Evolutionary conservation across 2,329 filamentous ascomycete species (phyloP).

Genomic region (Moelleriella libera): DNA sequence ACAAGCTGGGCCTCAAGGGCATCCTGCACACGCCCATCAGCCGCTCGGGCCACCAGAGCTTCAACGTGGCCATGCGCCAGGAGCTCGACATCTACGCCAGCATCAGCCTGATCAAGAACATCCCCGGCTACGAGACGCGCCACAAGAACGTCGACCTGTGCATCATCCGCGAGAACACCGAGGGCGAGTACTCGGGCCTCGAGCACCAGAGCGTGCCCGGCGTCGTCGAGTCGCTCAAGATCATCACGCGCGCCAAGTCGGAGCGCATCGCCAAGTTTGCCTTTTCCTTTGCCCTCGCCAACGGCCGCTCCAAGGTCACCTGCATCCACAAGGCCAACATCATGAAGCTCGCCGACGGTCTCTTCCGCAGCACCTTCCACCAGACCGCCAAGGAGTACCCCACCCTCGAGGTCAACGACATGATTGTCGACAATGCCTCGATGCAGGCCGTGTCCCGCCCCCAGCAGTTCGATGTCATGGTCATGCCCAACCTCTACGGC

Average conservation of each 20-base stretch:
- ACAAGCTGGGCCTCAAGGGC: conserved; percentile 98
- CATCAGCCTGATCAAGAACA: conserved; percentile 98
- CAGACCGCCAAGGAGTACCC: conserved; percentile 88
- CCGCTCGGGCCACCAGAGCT: conserved; percentile 93
- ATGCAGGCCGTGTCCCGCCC: conserved; percentile 97
- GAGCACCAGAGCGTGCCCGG: conserved; percentile 96
- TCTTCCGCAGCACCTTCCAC: conserved; percentile 97
- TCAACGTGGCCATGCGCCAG: conserved; percentile 98
- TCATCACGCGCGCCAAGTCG: conserved; percentile 97
- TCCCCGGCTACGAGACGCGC: conserved; percentile 93
- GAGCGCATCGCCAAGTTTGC: conserved; percentile 99
- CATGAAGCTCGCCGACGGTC: conserved; percentile 98
- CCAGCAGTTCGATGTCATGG: conserved; percentile 98
- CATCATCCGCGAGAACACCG: conserved; percentile 99
- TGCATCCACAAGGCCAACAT: conserved; percentile 99
- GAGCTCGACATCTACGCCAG: conserved; percentile 99
- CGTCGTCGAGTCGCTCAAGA: conserved; percentile 98
- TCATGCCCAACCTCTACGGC: conserved; percentile 99
- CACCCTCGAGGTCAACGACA: conserved; percentile 90
- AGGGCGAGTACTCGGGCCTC: conserved; percentile 97
- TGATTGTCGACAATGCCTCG: conserved; percentile 99
- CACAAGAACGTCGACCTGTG: conserved; percentile 96
- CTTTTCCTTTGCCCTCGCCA: conserved; percentile 93
- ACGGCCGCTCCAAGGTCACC: conserved; percentile 98
- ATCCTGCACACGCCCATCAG: conserved; percentile 96